Percentiles rank a stretch among this genome's conserved stretches.
phyloP scores from a whole-genome alignment of 768 basidiomycete genomes.

The Boletus reticulatus region DNA sequence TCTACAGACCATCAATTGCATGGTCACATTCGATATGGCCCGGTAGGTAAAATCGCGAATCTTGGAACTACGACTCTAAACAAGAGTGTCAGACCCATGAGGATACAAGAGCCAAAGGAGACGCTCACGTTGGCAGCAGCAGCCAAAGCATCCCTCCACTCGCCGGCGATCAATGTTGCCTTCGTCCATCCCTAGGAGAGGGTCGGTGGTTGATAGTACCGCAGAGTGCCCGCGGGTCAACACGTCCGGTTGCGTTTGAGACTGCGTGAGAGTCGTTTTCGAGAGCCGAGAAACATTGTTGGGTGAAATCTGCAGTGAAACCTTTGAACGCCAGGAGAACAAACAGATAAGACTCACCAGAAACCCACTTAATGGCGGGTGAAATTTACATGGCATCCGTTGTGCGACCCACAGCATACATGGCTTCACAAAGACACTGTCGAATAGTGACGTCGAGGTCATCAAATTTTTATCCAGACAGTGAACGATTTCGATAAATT shows the following conservation, averaged over 20 bases:
- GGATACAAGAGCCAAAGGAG: background rate
- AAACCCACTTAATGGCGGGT: background rate
- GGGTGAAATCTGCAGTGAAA: background rate
- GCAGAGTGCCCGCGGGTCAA: background rate
- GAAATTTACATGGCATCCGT: no score
- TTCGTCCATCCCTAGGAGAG: background rate
- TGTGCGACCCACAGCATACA: background rate
- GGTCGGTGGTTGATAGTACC: background rate
- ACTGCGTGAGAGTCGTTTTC: background rate
- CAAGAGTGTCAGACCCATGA: no score
- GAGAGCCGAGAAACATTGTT: background rate
- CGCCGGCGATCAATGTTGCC: no score
- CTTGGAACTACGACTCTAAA: no score
- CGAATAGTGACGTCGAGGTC: background rate
- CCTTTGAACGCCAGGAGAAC: background rate
- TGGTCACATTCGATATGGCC: no score
- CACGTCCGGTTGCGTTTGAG: background rate
- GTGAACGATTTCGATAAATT: no score
- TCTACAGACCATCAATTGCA: no score
- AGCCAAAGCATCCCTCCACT: no score
- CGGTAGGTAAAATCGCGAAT: no score
- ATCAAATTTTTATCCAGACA: no score
- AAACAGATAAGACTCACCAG: background rate
- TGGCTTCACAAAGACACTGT: background rate
- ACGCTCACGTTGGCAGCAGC: background rate